Conservation (phyloP, 2,329 filamentous ascomycete species). For the Alternaria sp. region DNA sequence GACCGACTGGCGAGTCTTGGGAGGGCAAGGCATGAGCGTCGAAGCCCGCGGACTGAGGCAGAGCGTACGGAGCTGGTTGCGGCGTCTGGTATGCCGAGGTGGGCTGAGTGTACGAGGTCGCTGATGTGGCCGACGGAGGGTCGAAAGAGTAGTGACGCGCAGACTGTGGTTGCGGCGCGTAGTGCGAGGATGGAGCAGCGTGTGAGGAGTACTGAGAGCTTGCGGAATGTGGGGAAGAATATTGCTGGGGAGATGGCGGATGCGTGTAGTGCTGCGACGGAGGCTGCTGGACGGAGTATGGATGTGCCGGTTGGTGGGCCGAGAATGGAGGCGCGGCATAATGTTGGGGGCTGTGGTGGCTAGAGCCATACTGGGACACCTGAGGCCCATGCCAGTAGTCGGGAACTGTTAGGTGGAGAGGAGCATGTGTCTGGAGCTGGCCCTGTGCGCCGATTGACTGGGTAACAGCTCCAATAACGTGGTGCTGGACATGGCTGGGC, state of each 20-base stretch:
- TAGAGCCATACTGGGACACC: slow-evolving; percentile 32
- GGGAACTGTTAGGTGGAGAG: slow-evolving; percentile 37
- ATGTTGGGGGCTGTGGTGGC: slow-evolving; percentile 33
- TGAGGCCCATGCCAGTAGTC: slow-evolving; percentile 43
- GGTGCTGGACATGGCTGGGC: slow-evolving; percentile 38
- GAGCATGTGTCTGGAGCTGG: slow-evolving; percentile 33
- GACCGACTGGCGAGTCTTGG: slow-evolving; percentile 21
- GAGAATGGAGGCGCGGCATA: slow-evolving; percentile 35
- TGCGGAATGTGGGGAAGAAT: slow-evolving; percentile 27
- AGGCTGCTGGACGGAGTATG: slow-evolving; percentile 33
- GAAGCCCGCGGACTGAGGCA: slow-evolving; percentile 31
- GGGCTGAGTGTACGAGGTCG: slow-evolving; percentile 29
- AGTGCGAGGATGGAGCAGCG: slow-evolving; percentile 24
- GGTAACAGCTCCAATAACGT: slow-evolving; percentile 26
- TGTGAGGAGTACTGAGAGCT: slow-evolving; percentile 30
- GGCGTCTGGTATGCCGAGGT: slow-evolving; percentile 28
- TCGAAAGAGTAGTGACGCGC: slow-evolving; percentile 32
- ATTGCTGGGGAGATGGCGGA: slow-evolving; percentile 35
- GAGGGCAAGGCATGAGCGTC: slow-evolving; percentile 30
- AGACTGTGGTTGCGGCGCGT: slow-evolving; percentile 26
- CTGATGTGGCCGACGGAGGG: slow-evolving; percentile 16
- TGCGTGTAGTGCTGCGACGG: slow-evolving; percentile 29
- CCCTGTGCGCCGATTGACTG: slow-evolving; percentile 32
- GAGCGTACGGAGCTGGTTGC: slow-evolving; percentile 33
- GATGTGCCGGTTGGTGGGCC: slow-evolving; percentile 23